These are phyloP conservation scores for Neopestalotiopsis sp. DNA, from an alignment of 2,329 filamentous ascomycete species.

Conservation along the genomic window DNA sequence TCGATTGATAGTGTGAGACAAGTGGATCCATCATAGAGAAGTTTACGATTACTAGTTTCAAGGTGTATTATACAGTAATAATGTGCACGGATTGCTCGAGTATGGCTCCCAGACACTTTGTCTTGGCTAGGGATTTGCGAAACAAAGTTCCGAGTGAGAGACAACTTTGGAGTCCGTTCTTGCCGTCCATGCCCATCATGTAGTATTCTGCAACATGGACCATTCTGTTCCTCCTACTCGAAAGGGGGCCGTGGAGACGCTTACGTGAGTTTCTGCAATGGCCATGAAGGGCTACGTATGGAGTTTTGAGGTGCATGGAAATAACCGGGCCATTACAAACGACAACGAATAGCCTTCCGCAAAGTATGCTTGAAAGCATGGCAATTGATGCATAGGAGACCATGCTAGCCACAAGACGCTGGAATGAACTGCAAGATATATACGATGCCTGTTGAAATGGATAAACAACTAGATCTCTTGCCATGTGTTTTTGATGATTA, in stretches of 20 bases:
- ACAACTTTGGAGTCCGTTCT: neutral
- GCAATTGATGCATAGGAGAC: no score
- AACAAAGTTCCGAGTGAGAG: neutral
- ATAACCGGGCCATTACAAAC: no score
- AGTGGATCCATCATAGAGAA: neutral
- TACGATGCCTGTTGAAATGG: no score
- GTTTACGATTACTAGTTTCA: neutral
- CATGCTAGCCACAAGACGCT: no score
- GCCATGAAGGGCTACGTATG: no score
- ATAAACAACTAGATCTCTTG: neutral
- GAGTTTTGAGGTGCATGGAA: no score
- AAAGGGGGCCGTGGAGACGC: no score
- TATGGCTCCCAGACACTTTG: neutral
- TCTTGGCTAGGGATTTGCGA: neutral
- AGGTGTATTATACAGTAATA: neutral
- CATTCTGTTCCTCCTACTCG: neutral
- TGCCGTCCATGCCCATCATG: neutral
- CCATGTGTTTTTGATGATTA: neutral
- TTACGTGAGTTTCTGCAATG: no score
- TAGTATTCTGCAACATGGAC: neutral
- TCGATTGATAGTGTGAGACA: neutral
- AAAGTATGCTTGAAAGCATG: no score
- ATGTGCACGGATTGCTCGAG: neutral
- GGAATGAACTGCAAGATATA: no score
- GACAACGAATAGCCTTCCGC: no score